Conservation (phyloP, 805 yeast species). For the Nematodospora valgi region DNA sequence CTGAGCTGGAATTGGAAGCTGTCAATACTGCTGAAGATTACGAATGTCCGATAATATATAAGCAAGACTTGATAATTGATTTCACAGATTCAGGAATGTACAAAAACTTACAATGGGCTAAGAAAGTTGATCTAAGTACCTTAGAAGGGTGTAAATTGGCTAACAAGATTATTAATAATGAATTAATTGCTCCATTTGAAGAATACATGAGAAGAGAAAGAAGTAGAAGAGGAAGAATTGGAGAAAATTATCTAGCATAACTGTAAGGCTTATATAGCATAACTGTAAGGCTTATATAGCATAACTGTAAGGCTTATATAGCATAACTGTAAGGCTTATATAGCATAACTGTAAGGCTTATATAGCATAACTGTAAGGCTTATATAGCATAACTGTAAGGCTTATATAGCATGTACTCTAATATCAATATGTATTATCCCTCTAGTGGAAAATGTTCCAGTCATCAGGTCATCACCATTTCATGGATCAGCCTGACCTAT, state of each 20-base stretch:
- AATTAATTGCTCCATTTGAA: constrained; percentile 27
- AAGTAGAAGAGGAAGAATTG: constrained; percentile 38
- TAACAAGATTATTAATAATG: constrained; percentile 27
- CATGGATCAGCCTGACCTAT: constrained; percentile 74
- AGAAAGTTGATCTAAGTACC: constrained; percentile 22
- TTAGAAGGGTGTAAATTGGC: constrained; percentile 24
- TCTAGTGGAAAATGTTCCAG: constrained; percentile 58
- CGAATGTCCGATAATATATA: constrained; percentile 6
- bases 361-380: too few relatives aligned
- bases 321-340: too few relatives aligned
- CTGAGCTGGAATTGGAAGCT: constrained; percentile 4
- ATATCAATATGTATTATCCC: neutral
- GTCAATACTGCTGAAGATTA: constrained; percentile 4
- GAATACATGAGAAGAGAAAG: constrained; percentile 30
- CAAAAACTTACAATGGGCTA: constrained; percentile 41
- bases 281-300: constrained; percentile 19
- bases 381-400: constrained; percentile 19
- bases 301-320: constrained; percentile 1
- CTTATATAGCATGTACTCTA: too few relatives aligned
- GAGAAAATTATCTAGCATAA: constrained; percentile 35
- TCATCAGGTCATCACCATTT: constrained; percentile 94
- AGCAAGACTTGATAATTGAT: constrained; percentile 26
- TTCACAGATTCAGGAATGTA: constrained; percentile 46
- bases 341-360: constrained; percentile 11
- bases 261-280: constrained; percentile 11